Evolutionary conservation across 352 stramenopile species (phyloP), one percentile per base, ranked within the genome.

Genomic region (Pythium insidiosum): DNA sequence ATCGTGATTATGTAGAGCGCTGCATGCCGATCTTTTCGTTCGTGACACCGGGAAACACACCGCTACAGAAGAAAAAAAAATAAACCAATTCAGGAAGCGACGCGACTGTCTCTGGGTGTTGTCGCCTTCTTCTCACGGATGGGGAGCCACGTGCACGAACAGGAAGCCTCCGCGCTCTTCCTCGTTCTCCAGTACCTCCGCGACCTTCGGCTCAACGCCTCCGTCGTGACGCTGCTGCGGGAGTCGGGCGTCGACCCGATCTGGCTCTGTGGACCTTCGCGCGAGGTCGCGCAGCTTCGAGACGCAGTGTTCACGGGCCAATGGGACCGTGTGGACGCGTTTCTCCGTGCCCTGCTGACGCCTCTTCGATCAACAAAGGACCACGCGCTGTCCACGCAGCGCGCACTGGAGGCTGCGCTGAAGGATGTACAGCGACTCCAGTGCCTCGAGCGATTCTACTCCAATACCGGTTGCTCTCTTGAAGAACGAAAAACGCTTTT

Each of bases 1-100:
- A 90, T 90, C 38, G 74, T 88, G 30, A 83, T 68, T 26, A 85
- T 90, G 77, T 90, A 85, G 38, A 10, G 15, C 18, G 21, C 13
- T n/a, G n/a, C n/a, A n/a, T n/a, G n/a, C n/a, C n/a, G n/a, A n/a
- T n/a, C n/a, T n/a, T n/a, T n/a, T n/a, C n/a, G n/a, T n/a, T n/a
- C n/a, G n/a, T n/a, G n/a, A n/a, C n/a, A n/a, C n/a, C n/a, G n/a
- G n/a, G n/a, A n/a, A n/a, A n/a, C n/a, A n/a, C n/a, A n/a, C n/a
- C 20, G 36, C n/a, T 42, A 3, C 11, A n/a, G 29, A 37, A 37
- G 31, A 37, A 37, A 4, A 37, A 37, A 37, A 37, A 39, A 39
- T 16, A 39, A 4, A 24, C 21, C 21, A 39, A 21, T 22, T n/a
- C n/a, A n/a, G n/a, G n/a, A n/a, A n/a, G n/a, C n/a, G n/a, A n/a